Evolutionary conservation across 2,329 filamentous ascomycete species (phyloP).

Genomic region (Emergomyces orientalis): DNA sequence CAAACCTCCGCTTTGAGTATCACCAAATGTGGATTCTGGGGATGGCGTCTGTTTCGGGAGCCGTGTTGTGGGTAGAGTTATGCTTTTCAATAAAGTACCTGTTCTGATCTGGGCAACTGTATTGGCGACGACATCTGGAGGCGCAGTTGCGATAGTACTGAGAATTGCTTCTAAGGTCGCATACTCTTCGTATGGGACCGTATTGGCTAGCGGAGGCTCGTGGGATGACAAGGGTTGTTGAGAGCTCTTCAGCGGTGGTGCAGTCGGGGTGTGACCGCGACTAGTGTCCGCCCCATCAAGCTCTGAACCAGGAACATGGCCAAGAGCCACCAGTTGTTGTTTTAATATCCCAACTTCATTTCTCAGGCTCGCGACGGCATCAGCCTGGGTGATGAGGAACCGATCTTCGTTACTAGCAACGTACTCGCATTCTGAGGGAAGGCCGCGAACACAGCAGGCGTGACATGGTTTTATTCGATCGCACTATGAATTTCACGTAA

Average conservation of each 20-base stretch:
- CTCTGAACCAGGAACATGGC: background rate
- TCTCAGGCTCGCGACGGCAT: constrained; percentile 22
- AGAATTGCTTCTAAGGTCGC: constrained; percentile 1
- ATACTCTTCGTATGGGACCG: constrained; percentile 4
- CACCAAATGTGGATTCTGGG: no score
- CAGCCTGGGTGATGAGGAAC: constrained; percentile 24
- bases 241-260: background rate
- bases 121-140: constrained; percentile 6
- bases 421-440: constrained; percentile 26
- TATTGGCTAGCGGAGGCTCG: background rate
- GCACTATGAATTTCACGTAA: constrained; percentile 16
- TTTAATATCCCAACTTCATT: constrained; percentile 43
- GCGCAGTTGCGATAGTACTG: constrained; percentile 6
- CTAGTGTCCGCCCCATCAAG: background rate
- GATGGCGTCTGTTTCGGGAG: background rate
- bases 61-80: background rate
- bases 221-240: background rate
- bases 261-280: no score
- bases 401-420: constrained; percentile 24
- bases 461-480: constrained; percentile 26
- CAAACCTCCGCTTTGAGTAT: background rate
- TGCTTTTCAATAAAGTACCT: constrained; percentile 1
- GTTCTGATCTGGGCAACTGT: constrained; percentile 9
- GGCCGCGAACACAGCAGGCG: constrained; percentile 24
- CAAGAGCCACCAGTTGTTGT: constrained; percentile 71